These are phyloP conservation scores for Tolypocladium tundrense DNA, from an alignment of 2,329 filamentous ascomycete genomes.

Conservation along the genomic window DNA sequence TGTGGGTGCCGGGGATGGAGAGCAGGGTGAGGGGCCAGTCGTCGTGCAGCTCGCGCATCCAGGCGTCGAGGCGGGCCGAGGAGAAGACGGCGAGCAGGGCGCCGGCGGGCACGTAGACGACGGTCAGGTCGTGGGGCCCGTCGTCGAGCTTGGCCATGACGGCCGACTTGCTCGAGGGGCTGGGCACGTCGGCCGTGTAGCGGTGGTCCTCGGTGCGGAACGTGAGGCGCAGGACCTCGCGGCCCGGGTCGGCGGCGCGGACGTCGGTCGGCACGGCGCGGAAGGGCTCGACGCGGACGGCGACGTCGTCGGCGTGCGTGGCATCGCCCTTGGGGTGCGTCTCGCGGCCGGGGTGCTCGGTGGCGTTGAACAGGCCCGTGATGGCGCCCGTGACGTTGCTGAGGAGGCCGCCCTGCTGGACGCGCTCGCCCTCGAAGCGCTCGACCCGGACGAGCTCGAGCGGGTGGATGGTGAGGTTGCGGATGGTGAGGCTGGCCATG, in stretches of 20 bases:
- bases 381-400: conserved; percentile 34
- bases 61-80: conserved; percentile 56
- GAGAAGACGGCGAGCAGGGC: conserved; percentile 57
- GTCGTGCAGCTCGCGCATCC: conserved; percentile 73
- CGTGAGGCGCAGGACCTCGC: conserved; percentile 63
- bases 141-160: conserved; percentile 47
- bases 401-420: conserved; percentile 31
- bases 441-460: conserved; percentile 65
- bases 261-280: conserved; percentile 47
- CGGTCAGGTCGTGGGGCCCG: conserved; percentile 49
- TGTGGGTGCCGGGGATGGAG: conserved; percentile 92
- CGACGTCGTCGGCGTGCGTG: conserved; percentile 51
- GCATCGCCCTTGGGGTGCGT: conserved; percentile 42
- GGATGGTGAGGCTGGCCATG: conserved; percentile 57
- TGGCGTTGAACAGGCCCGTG: conserved; percentile 33
- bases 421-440: conserved; percentile 50
- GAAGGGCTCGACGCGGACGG: conserved; percentile 59
- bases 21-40: conserved; percentile 66
- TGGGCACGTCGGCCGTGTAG: conserved; percentile 66
- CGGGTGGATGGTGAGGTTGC: conserved; percentile 69
- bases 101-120: conserved; percentile 49
- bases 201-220: conserved; percentile 48
- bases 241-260: conserved; percentile 43
- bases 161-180: conserved; percentile 46
- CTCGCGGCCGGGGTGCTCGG: conserved; percentile 18